These are phyloP conservation scores for Trametopsis cervina DNA, from an alignment of 768 basidiomycete species.

Conservation along the genomic window DNA sequence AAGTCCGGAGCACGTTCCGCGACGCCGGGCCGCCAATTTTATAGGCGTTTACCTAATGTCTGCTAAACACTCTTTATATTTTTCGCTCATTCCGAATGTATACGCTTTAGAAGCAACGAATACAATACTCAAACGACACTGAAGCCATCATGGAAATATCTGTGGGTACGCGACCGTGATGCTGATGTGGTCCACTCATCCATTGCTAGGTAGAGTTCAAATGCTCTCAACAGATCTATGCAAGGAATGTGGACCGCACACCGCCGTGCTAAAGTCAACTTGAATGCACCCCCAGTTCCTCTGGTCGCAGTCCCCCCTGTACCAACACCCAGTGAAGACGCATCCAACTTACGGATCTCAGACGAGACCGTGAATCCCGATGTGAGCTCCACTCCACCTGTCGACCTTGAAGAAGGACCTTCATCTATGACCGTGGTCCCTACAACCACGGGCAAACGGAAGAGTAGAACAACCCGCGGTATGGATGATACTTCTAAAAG, in stretches of 20 bases:
- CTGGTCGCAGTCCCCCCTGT: neutral
- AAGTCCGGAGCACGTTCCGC: no score
- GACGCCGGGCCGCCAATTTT: no score
- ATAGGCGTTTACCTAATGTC: no score
- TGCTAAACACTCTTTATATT: no score
- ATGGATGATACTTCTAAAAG: slow-evolving; percentile 55
- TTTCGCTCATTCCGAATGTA: no score
- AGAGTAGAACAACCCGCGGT: slow-evolving; percentile 45
- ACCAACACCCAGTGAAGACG: neutral
- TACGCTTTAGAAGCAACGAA: no score
- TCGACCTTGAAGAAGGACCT: slow-evolving; percentile 2
- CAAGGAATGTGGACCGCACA: slow-evolving; percentile 74
- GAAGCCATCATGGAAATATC: slow-evolving; percentile 7
- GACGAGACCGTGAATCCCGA: neutral
- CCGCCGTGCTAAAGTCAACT: slow-evolving; percentile 56
- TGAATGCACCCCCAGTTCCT: slow-evolving; percentile 36
- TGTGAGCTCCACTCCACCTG: neutral
- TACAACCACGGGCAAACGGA: slow-evolving; percentile 46
- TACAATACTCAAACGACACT: no score
- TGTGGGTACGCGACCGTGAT: neutral
- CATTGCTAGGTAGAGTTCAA: slow-evolving; percentile 53
- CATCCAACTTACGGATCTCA: neutral
- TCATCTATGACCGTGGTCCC: slow-evolving; percentile 10
- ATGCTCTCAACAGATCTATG: slow-evolving; percentile 72
- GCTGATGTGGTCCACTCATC: neutral